Evolutionary conservation across 352 stramenopile genomes (phyloP).

Genomic region (Aphanomyces cochlioides): DNA sequence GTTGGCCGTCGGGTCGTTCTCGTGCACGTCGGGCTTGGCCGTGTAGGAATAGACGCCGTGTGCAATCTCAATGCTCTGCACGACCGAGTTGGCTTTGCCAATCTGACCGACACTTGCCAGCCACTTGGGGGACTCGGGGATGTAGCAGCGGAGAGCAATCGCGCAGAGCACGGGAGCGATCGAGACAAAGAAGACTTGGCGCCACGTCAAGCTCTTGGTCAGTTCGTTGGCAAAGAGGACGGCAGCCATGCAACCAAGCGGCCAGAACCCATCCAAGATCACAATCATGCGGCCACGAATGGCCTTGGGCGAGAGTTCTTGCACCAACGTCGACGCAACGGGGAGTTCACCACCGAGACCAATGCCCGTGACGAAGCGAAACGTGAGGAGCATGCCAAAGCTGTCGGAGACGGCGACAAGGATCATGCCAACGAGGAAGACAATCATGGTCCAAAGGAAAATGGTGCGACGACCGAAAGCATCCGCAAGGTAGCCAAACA

Average conservation of each 20-base stretch:
- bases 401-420: conserved; percentile 33
- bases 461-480: conserved; percentile 36
- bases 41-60: conserved; percentile 22
- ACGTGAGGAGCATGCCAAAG: conserved; percentile 36
- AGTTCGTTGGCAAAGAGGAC: conserved; percentile 37
- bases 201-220: conserved; percentile 38
- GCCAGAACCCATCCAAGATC: conserved; percentile 43
- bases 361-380: conserved; percentile 37
- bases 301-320: conserved; percentile 38
- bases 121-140: conserved; percentile 51
- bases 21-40: background rate
- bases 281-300: conserved; percentile 38
- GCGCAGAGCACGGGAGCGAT: conserved; percentile 36
- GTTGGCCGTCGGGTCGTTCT: conserved; percentile 15
- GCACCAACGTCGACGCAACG: conserved; percentile 38
- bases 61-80: conserved; percentile 37
- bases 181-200: conserved; percentile 35
- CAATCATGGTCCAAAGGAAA: conserved; percentile 36
- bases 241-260: conserved; percentile 39
- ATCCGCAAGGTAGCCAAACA: conserved; percentile 34
- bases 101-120: conserved; percentile 36
- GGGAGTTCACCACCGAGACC: conserved; percentile 41
- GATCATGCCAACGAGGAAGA: conserved; percentile 37
- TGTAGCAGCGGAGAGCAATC: conserved; percentile 30
- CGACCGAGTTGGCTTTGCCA: conserved; percentile 36